These are phyloP conservation scores for Massariosphaeria phaeospora DNA, from an alignment of 495 filamentous ascomycete species.

Conservation along the genomic window DNA sequence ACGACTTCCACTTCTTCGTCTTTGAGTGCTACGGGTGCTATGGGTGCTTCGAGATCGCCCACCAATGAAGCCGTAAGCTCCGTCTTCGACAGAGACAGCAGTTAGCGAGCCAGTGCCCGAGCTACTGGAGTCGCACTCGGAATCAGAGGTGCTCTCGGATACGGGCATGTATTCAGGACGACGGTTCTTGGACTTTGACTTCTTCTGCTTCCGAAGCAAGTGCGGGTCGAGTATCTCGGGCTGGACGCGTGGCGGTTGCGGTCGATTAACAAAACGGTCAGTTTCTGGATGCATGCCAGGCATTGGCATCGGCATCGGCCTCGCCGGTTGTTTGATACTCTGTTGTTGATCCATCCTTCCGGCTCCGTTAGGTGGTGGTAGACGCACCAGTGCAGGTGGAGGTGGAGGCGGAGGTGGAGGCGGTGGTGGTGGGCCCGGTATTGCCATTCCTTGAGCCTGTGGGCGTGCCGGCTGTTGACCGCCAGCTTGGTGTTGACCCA, in stretches of 20 bases:
- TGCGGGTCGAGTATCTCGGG: neutral
- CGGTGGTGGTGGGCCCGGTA: too few relatives aligned
- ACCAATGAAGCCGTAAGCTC: neutral
- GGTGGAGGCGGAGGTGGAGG: too few relatives aligned
- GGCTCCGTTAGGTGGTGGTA: too few relatives aligned
- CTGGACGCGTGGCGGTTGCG: neutral
- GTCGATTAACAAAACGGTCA: too few relatives aligned
- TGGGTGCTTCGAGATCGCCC: neutral
- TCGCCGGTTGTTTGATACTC: constrained; percentile 1
- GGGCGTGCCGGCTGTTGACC: too few relatives aligned
- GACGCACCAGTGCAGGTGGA: too few relatives aligned
- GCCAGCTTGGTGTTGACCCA: too few relatives aligned
- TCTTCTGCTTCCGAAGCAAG: constrained; percentile 1
- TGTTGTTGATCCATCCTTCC: too few relatives aligned
- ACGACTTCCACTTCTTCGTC: neutral
- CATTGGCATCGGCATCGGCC: constrained; percentile 7
- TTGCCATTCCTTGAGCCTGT: too few relatives aligned
- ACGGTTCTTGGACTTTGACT: constrained; percentile 1
- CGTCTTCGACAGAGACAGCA: neutral
- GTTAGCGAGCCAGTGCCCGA: neutral
- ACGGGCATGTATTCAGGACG: neutral
- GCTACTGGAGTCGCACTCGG: neutral
- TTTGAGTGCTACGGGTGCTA: neutral
- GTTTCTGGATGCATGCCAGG: neutral
- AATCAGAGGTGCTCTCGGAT: neutral